Evolutionary conservation across 2,329 filamentous ascomycete genomes (phyloP), one percentile per base, ranked within the genome.

Genomic region (Sphaerostilbella broomeana): DNA sequence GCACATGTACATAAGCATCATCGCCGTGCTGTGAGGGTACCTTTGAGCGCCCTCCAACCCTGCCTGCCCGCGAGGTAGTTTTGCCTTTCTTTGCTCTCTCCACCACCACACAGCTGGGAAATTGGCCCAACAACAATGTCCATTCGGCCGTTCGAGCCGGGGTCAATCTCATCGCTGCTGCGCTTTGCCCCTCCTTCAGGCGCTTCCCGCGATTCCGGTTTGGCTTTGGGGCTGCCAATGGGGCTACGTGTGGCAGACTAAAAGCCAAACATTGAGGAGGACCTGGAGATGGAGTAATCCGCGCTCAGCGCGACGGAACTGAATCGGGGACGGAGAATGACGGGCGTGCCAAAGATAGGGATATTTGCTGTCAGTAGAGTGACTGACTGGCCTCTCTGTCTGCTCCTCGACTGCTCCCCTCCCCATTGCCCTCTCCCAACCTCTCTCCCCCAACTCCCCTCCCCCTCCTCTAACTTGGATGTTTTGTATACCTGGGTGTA

Each of bases 81-180:
- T 24, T 25, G 27, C 36, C 28, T 22, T 40, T 27, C 16, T 42
- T 37, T 22, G 17, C 35, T 21, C 28, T 30, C 48, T 45, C 45
- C 30, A 38, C 47, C 43, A 42, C 43, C 34, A 27, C 33, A 37
- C 43, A 38, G 43, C 39, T 35, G 45, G 48, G 49, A 51, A 51
- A 51, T 51, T 51, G 42, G 45, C 47, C 43, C 41, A 44, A 27
- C 44, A 41, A 37, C 38, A 29, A 39, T 39, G 40, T 18, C 42
- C 39, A 35, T 25, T 37, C 24, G 35, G 31, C 40, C 29, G 24
- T 22, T 27, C 22, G 34, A 38, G 31, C 39, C 34, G 15, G 38
- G 40, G n/a, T n/a, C n/a, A n/a, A n/a, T n/a, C n/a, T n/a, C n/a
- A 25, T 31, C 26, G 24, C 25, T 28, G 18, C 22, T 29, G 25